phyloP scores from a whole-genome alignment of 352 stramenopile species.

The Phytophthora aleatoria region DNA sequence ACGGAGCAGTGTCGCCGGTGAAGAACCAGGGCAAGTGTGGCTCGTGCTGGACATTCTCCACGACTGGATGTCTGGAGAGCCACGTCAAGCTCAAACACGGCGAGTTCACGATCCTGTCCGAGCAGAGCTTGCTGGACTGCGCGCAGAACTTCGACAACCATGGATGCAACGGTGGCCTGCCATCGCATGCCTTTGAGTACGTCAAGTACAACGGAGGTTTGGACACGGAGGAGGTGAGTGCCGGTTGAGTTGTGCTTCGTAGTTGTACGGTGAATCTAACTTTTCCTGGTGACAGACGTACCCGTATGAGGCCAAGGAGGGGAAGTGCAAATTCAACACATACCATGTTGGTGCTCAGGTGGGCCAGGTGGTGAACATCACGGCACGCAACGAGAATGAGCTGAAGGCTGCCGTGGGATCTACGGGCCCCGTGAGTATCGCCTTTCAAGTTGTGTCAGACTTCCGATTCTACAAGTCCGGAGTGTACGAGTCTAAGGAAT shows the following conservation, averaged over 20 bases:
- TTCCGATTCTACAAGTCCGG: constrained; percentile 91
- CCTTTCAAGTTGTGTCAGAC: constrained; percentile 89
- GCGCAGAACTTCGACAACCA: constrained; percentile 93
- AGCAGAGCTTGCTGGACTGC: constrained; percentile 98
- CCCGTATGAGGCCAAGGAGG: constrained; percentile 75
- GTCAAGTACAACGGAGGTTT: constrained; percentile 92
- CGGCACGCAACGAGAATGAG: constrained; percentile 74
- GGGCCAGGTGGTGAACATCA: constrained; percentile 86
- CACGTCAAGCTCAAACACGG: constrained; percentile 94
- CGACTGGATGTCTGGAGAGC: constrained; percentile 97
- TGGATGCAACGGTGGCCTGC: constrained; percentile 96
- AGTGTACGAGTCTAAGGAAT: constrained; percentile 88
- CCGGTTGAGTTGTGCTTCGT: not conserved
- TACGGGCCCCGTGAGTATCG: constrained; percentile 77
- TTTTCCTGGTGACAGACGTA: constrained; percentile 47
- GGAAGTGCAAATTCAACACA: constrained; percentile 83
- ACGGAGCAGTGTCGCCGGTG: constrained; percentile 95
- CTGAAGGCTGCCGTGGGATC: constrained; percentile 71
- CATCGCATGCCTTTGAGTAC: constrained; percentile 97
- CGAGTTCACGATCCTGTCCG: constrained; percentile 92
- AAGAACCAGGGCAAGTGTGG: constrained; percentile 99
- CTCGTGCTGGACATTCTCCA: constrained; percentile 99
- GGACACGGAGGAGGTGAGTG: constrained; percentile 69
- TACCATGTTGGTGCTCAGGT: constrained; percentile 77
- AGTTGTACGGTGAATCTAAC: not conserved